Conservation (phyloP, 2,329 filamentous ascomycete genomes). For the Phialophora verrucosa region DNA sequence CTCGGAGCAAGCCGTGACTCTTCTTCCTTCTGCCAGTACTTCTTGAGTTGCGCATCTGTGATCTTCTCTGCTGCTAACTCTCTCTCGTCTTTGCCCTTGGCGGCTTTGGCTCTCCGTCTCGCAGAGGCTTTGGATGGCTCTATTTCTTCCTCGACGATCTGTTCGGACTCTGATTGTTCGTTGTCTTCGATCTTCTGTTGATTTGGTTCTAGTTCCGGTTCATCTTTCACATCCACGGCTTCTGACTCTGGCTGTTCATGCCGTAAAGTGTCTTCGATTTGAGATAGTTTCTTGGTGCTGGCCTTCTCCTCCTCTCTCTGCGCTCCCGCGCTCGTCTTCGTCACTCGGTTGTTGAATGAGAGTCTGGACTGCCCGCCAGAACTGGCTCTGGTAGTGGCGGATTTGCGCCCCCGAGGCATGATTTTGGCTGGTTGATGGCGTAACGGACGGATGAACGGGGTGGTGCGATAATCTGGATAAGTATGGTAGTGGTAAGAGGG, state of each 20-base stretch:
- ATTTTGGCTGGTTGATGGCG: slow-evolving; percentile 8
- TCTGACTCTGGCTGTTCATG: slow-evolving; percentile 14
- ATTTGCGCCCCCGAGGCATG: slow-evolving; percentile 33
- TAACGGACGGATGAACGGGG: background rate
- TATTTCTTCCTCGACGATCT: slow-evolving; percentile 41
- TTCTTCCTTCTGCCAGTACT: slow-evolving; percentile 80
- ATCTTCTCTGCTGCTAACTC: slow-evolving; percentile 64
- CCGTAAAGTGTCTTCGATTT: slow-evolving; percentile 9
- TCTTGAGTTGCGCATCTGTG: slow-evolving; percentile 70
- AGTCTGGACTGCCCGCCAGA: slow-evolving; percentile 60
- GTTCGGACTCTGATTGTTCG: slow-evolving; percentile 9
- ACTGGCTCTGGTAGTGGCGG: slow-evolving; percentile 1
- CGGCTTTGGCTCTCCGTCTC: slow-evolving; percentile 12
- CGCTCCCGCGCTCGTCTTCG: slow-evolving; percentile 56
- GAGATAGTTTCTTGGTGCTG: slow-evolving; percentile 44
- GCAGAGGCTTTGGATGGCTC: slow-evolving; percentile 33
- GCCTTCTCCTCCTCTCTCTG: slow-evolving; percentile 39
- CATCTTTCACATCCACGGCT: slow-evolving; percentile 23
- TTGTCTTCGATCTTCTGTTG: background rate
- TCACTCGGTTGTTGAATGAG: slow-evolving; percentile 66
- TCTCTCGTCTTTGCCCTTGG: slow-evolving; percentile 41
- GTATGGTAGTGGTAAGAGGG: background rate
- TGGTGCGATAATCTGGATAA: background rate
- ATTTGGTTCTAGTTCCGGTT: background rate
- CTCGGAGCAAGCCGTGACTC: slow-evolving; percentile 68